Evolutionary conservation across 2,329 filamentous ascomycete genomes (phyloP).

Genomic region (Fusarium temperatum): DNA sequence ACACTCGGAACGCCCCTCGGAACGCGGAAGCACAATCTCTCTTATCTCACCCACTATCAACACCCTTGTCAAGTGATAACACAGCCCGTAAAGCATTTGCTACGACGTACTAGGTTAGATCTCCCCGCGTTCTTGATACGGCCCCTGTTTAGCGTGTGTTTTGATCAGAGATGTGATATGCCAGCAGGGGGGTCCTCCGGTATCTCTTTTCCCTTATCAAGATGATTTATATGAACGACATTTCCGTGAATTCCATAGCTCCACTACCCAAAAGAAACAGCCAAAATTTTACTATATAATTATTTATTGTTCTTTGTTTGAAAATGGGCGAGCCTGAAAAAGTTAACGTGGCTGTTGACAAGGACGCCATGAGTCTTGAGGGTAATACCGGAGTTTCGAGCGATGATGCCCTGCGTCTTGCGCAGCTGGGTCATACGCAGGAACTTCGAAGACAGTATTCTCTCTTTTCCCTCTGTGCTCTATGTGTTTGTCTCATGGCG

Average conservation of each 20-base stretch:
- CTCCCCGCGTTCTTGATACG: conserved; percentile 17
- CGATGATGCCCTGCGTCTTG: conserved; percentile 37
- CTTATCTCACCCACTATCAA: background rate
- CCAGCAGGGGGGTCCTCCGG: background rate
- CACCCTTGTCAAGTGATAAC: background rate
- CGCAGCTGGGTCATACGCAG: conserved; percentile 43
- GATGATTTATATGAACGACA: background rate
- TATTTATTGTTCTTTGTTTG: background rate
- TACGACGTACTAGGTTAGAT: background rate
- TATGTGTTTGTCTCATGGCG: conserved; percentile 59
- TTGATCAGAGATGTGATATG: background rate
- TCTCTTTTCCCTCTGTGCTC: conserved; percentile 53
- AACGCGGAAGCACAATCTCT: background rate
- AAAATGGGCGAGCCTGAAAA: background rate
- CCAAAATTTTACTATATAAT: background rate
- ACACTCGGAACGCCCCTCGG: background rate
- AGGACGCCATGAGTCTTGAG: background rate
- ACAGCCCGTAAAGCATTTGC: background rate
- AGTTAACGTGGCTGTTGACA: background rate
- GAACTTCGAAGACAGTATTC: conserved; percentile 50
- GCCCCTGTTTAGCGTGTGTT: conserved; percentile 2
- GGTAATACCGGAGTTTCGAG: background rate
- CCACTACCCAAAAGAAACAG: background rate
- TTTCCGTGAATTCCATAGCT: background rate
- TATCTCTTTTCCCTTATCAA: background rate